Evolutionary conservation across 2,329 filamentous ascomycete genomes (phyloP).

Genomic region (Lomentospora prolificans): DNA sequence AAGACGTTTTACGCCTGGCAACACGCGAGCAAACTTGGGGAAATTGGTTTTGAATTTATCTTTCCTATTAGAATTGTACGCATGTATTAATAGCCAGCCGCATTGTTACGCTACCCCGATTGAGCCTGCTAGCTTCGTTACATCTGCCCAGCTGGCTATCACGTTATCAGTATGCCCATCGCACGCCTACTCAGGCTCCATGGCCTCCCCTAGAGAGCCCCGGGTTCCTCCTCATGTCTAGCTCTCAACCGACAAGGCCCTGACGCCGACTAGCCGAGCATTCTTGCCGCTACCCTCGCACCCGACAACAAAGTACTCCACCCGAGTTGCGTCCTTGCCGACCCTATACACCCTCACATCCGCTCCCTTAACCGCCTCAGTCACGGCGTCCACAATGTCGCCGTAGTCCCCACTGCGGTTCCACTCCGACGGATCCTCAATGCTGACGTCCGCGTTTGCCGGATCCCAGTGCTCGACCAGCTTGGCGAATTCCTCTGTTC

Average conservation of each 20-base stretch:
- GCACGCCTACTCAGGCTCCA: too few species aligned
- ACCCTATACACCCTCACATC: conserved; percentile 71
- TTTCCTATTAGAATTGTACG: too few species aligned
- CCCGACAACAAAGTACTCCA: conserved; percentile 73
- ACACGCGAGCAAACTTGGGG: too few species aligned
- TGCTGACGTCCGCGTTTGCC: conserved; percentile 48
- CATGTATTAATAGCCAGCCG: too few species aligned
- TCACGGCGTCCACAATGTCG: conserved; percentile 58
- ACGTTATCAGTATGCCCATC: too few species aligned
- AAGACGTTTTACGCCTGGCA: too few species aligned
- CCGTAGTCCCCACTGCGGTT: conserved; percentile 63
- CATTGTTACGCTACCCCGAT: too few species aligned
- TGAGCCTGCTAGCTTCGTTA: too few species aligned
- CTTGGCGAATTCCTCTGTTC: conserved; percentile 58
- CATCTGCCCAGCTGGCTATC: too few species aligned
- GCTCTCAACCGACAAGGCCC: conserved; percentile 68
- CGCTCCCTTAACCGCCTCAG: conserved; percentile 49
- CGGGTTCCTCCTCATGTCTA: conserved; percentile 20
- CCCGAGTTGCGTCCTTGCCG: conserved; percentile 48
- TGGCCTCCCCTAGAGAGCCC: not conserved
- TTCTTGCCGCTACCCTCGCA: conserved; percentile 45
- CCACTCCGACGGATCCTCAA: conserved; percentile 61
- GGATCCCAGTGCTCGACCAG: conserved; percentile 51
- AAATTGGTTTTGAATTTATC: too few species aligned
- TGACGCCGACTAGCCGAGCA: conserved; percentile 62